Conservation (phyloP, 768 basidiomycete species). For the Russula olivacea region DNA sequence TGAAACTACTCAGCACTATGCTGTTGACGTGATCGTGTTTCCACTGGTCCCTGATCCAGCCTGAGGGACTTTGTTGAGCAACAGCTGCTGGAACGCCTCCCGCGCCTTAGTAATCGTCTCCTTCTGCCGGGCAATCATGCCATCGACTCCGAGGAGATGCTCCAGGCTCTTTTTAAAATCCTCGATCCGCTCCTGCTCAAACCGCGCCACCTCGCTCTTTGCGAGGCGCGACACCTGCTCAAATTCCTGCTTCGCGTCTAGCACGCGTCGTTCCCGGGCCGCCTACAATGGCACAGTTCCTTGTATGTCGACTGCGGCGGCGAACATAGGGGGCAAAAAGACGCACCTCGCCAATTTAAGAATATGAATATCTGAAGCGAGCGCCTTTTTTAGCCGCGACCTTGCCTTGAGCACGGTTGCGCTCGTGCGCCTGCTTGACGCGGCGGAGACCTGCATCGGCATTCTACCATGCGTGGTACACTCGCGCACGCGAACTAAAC, state of each 20-base stretch:
- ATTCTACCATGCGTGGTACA: constrained; percentile 73
- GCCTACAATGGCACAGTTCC: constrained; percentile 45
- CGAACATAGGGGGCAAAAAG: background rate
- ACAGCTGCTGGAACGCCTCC: constrained; percentile 23
- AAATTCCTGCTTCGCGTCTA: constrained; percentile 83
- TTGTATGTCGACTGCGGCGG: too few species aligned
- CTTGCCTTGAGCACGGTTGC: constrained; percentile 69
- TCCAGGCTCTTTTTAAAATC: constrained; percentile 87
- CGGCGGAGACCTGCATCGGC: constrained; percentile 71
- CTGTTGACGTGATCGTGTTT: constrained; percentile 1
- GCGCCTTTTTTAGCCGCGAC: constrained; percentile 49
- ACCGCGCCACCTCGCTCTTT: constrained; percentile 83
- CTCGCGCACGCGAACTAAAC: constrained; percentile 81
- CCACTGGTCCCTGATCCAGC: constrained; percentile 11
- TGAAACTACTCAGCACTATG: constrained; percentile 1
- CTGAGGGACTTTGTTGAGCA: constrained; percentile 21
- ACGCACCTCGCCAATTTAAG: constrained; percentile 73
- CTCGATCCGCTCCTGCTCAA: constrained; percentile 88
- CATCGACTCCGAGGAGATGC: constrained; percentile 77
- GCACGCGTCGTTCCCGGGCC: constrained; percentile 74
- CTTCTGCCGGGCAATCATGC: constrained; percentile 81
- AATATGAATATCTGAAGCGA: constrained; percentile 63
- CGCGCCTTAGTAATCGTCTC: constrained; percentile 42
- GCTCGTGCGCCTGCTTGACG: constrained; percentile 73
- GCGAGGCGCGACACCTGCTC: constrained; percentile 83